Evolutionary conservation across 140 eudicot species (phyloP), one percentile per base, ranked within the genome.

Genomic region (Stevia rebaudiana): DNA sequence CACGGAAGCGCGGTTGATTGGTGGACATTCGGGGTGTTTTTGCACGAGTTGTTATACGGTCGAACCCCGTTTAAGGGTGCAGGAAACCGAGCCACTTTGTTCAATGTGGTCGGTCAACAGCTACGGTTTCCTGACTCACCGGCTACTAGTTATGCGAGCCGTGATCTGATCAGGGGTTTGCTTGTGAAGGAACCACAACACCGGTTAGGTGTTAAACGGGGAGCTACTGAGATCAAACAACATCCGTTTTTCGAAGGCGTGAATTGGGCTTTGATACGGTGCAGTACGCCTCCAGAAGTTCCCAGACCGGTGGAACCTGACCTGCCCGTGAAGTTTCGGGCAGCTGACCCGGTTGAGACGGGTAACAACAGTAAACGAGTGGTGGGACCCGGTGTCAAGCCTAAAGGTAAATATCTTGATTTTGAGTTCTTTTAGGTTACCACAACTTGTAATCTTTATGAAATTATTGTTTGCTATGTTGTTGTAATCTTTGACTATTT

Each of bases 11-110:
- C 94, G 2, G 97, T 90, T 30, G 95, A 90, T 63, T 90, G 97
- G 97, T 90, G 97, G 97, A 90, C 95, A 1, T 90, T 86, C 8
- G 97, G 97, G 18, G 76, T 90, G n/a, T 90, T 90, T 75, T 78
- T 90, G 63, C 95, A 90, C 1, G 97, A 90, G 33, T 21, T 90
- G 23, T 75, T 90, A 10, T 90, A 90, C 3, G 97, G 97, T 22
- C 83, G 82, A 55, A 90, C 97, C 39, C 97, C 97, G 4, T 90
- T 90, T 46, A 86, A 90, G 74, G 97, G 97, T 16, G 78, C 97
- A 2, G 95, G 94, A n/a, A 89, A 89, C 43, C 94, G 97, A 10
- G 97, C 97, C 65, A 86, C 97, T 6, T 81, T 86, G 12, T 90
- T 90, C 68, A 89, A 89, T 3, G 97, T 89, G 11, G 91, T 85